Evolutionary conservation across 73 alveolate species (phyloP).

Genomic region (Tetrahymena thermophila): DNA sequence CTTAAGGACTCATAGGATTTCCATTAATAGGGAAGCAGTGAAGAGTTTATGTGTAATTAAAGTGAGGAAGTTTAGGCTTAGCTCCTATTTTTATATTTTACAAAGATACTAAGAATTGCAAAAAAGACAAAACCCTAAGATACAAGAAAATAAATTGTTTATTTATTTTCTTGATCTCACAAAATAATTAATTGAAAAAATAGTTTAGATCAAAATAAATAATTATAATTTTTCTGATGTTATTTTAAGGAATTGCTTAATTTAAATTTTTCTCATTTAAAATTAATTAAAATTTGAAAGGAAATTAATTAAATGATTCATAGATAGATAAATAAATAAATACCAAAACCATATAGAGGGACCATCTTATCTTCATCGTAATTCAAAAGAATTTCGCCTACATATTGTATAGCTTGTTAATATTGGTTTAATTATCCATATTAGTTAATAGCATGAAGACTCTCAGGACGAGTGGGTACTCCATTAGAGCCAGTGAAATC

Average conservation of each 20-base stretch:
- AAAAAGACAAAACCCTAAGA: background rate
- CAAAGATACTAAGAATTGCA: too few species aligned
- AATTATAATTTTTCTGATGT: background rate
- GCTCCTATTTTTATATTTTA: background rate
- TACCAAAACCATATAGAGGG: slow-evolving; percentile 93
- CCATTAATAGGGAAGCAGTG: slow-evolving; percentile 53
- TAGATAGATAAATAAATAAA: too few species aligned
- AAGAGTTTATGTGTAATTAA: background rate
- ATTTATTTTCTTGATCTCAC: background rate
- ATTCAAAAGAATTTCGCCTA: slow-evolving; percentile 77
- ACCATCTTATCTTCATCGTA: slow-evolving; percentile 85
- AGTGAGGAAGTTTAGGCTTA: slow-evolving; percentile 13
- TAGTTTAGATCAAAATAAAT: too few species aligned
- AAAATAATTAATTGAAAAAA: too few species aligned
- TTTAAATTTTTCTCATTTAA: background rate
- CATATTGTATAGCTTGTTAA: slow-evolving; percentile 61
- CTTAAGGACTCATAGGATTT: slow-evolving; percentile 1
- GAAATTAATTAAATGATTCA: background rate
- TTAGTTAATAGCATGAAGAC: slow-evolving; percentile 68
- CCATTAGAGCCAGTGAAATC: slow-evolving; percentile 91
- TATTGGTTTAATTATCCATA: slow-evolving; percentile 59
- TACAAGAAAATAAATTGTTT: too few species aligned
- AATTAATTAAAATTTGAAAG: too few species aligned
- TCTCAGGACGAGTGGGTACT: slow-evolving; percentile 48
- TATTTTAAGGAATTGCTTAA: background rate